A percentile compares a stretch with the other conserved stretches of the same genome.
phyloP scores from a whole-genome alignment of 225 moss, liverwort and hornwort species.

The Sphagnum contortum region DNA sequence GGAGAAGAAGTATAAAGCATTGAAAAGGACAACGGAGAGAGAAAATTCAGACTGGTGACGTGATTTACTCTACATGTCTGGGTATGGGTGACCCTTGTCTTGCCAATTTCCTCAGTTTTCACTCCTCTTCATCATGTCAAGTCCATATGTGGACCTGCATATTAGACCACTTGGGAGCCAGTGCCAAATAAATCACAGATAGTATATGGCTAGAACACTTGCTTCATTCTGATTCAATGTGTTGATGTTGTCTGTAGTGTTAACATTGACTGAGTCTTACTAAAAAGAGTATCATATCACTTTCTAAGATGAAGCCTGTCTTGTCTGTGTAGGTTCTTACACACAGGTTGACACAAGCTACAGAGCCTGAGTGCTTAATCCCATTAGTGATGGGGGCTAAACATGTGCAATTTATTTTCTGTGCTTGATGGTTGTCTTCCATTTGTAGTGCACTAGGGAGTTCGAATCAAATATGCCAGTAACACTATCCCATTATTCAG shows the following conservation, averaged over 20 bases:
- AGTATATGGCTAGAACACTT: neutral
- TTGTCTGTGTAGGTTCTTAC: conserved; percentile 26
- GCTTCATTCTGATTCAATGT: neutral
- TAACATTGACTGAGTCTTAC: too few relatives aligned
- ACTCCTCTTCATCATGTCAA: neutral
- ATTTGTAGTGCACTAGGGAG: too few relatives aligned
- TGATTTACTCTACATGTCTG: conserved; percentile 57
- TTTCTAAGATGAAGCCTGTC: neutral
- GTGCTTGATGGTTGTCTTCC: too few relatives aligned
- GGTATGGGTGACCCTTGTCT: conserved; percentile 61
- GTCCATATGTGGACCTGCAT: too few relatives aligned
- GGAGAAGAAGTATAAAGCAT: conserved; percentile 62
- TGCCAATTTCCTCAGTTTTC: conserved; percentile 43
- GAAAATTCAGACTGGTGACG: conserved; percentile 54
- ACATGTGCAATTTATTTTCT: conserved; percentile 19
- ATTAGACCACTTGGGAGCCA: too few relatives aligned
- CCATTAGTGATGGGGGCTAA: conserved; percentile 55
- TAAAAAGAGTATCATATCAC: too few relatives aligned
- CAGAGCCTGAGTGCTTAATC: conserved; percentile 54
- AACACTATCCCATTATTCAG: too few relatives aligned
- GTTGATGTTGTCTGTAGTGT: too few relatives aligned
- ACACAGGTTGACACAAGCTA: conserved; percentile 59
- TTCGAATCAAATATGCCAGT: too few relatives aligned
- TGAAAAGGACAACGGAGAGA: conserved; percentile 54
- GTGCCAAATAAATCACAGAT: too few relatives aligned